Percentiles rank a stretch among this genome's conserved stretches.
Evolutionary conservation across 768 basidiomycete genomes (phyloP).

Genomic region (Podaxis sp.): DNA sequence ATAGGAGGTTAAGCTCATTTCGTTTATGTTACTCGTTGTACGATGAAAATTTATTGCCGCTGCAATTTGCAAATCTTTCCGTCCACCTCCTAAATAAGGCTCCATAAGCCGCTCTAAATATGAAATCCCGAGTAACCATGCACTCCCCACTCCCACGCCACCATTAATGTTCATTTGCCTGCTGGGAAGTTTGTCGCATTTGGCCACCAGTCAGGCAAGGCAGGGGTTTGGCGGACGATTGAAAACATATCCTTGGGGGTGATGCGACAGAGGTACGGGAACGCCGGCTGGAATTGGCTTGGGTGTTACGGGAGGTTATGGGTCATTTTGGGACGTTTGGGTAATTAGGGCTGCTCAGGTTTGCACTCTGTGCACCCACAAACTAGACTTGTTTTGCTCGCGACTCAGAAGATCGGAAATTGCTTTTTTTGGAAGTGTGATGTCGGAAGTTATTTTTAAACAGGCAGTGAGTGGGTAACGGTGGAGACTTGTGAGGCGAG

Average conservation of each 20-base stretch:
- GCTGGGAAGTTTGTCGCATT: not conserved
- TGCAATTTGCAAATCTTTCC: not conserved
- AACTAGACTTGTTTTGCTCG: not conserved
- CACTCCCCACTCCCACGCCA: not conserved
- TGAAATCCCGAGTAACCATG: not conserved
- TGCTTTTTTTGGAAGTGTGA: not conserved
- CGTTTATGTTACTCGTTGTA: not conserved
- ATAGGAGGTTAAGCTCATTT: not conserved
- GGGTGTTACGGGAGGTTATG: not conserved
- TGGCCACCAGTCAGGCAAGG: not conserved
- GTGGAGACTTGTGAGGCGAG: no score
- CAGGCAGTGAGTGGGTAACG: not conserved
- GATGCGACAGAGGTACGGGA: not conserved
- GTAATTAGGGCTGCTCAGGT: not conserved
- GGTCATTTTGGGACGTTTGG: not conserved
- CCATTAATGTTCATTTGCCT: not conserved
- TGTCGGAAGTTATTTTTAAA: not conserved
- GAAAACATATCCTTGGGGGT: not conserved
- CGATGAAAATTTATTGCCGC: not conserved
- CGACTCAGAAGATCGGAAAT: not conserved
- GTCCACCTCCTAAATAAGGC: not conserved
- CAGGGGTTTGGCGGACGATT: not conserved
- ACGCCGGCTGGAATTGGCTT: not conserved
- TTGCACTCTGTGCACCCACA: not conserved
- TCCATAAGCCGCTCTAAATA: not conserved